Evolutionary conservation across 371 early-diverging fungal genomes (phyloP).

Genomic region (Apophysomyces elegans): DNA sequence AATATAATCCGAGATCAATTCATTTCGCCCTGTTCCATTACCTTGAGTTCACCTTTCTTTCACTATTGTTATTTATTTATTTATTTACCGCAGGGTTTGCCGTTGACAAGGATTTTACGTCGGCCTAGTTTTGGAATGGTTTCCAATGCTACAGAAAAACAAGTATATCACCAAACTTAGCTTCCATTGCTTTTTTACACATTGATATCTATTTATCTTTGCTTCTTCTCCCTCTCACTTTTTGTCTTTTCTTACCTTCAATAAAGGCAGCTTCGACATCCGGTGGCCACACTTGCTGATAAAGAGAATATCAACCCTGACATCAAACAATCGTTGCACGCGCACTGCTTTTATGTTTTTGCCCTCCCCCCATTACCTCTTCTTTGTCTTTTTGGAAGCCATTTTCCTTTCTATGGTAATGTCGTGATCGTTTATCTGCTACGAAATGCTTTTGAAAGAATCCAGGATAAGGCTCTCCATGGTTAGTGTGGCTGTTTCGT

Average conservation of each 20-base stretch:
- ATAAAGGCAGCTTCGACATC: slow-evolving; percentile 72
- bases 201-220: neutral
- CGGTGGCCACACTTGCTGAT: slow-evolving; percentile 72
- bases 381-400: slow-evolving; percentile 26
- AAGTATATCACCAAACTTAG: too few species aligned
- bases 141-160: slow-evolving; percentile 47
- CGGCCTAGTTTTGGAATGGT: slow-evolving; percentile 63
- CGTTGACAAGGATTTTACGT: slow-evolving; percentile 62
- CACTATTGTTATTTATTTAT: neutral
- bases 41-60: neutral
- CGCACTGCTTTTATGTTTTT: neutral
- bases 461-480: slow-evolving; percentile 16
- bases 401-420: slow-evolving; percentile 19
- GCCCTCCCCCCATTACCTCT: slow-evolving; percentile 16
- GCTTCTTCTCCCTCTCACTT: too few species aligned
- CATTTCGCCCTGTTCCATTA: slow-evolving; percentile 60
- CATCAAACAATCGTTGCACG: neutral
- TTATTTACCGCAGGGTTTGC: slow-evolving; percentile 65
- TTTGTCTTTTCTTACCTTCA: slow-evolving; percentile 53
- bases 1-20: slow-evolving; percentile 79
- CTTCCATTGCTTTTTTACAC: neutral
- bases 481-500: slow-evolving; percentile 18
- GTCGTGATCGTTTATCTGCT: slow-evolving; percentile 21
- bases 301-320: slow-evolving; percentile 4
- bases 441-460: slow-evolving; percentile 16